Conservation (phyloP, 139 green algal genomes). For the Chloropicon primus region DNA sequence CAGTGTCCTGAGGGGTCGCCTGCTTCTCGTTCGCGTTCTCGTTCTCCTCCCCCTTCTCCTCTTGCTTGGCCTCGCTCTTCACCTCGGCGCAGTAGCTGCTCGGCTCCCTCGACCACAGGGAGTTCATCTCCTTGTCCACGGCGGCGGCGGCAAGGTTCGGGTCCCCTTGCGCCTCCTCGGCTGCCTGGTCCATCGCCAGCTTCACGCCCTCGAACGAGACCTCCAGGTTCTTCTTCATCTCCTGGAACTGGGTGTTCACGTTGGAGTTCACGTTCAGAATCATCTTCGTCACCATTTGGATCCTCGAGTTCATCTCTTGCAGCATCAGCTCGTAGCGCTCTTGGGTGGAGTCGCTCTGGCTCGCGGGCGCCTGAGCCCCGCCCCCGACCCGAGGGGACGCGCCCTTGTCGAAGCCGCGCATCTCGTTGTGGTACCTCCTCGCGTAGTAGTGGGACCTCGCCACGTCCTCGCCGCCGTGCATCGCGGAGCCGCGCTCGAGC, state of each 20-base stretch:
- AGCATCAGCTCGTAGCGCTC: not conserved
- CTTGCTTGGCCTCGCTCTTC: not conserved
- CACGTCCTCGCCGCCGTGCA: not conserved
- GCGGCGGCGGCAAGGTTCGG: no score
- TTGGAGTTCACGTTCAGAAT: not conserved
- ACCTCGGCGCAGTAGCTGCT: not conserved
- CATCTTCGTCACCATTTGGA: not conserved
- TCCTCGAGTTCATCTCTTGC: not conserved
- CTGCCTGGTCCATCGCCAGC: not conserved
- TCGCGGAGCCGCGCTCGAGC: not conserved
- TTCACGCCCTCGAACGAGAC: not conserved
- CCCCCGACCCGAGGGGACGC: no score
- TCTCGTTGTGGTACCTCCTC: no score
- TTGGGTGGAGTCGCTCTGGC: no score
- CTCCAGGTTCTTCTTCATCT: not conserved
- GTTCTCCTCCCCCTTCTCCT: not conserved
- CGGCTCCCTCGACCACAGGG: not conserved
- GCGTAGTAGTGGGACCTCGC: no score
- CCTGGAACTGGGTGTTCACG: not conserved
- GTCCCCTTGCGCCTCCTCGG: not conserved
- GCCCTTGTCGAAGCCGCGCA: no score
- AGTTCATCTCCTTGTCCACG: no score
- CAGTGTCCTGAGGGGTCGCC: no score
- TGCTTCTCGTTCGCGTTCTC: not conserved
- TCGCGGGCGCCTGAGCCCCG: no score